phyloP scores from a whole-genome alignment of 768 basidiomycete species.

The Candolleomyces efflorescens region DNA sequence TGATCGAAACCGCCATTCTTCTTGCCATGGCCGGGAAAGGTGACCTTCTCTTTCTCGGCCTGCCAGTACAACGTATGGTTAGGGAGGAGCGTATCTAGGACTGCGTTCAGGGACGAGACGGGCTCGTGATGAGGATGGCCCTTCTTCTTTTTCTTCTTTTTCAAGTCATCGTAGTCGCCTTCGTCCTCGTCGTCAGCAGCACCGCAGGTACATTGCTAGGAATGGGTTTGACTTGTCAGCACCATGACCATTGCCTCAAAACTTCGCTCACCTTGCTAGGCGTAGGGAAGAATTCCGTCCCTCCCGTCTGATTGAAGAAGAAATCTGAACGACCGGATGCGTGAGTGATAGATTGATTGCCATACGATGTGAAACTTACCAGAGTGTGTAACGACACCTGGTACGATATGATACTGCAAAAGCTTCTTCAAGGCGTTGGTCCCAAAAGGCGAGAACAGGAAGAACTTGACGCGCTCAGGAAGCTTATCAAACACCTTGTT shows the following conservation, averaged over 20 bases:
- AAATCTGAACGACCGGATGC: conserved; percentile 19
- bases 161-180: too few relatives aligned
- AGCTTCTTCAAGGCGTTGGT: conserved; percentile 46
- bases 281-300: not conserved
- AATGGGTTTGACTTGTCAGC: too few relatives aligned
- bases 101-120: conserved; percentile 29
- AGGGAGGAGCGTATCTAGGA: conserved; percentile 37
- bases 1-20: conserved; percentile 13
- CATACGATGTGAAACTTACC: conserved; percentile 26
- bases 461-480: conserved; percentile 46
- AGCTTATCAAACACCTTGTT: conserved; percentile 45
- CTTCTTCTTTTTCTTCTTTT: conserved; percentile 1
- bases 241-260: too few relatives aligned
- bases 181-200: not conserved
- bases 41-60: conserved; percentile 44
- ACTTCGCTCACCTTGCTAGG: too few relatives aligned
- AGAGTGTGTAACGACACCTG: conserved; percentile 43
- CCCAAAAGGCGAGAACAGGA: conserved; percentile 61
- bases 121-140: conserved; percentile 19
- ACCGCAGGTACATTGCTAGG: not conserved
- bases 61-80: conserved; percentile 42
- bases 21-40: conserved; percentile 29
- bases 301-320: conserved; percentile 24
- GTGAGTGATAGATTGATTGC: not conserved
- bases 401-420: conserved; percentile 55